Evolutionary conservation across 805 yeast species (phyloP).

Genomic region (Candida suzukii): DNA sequence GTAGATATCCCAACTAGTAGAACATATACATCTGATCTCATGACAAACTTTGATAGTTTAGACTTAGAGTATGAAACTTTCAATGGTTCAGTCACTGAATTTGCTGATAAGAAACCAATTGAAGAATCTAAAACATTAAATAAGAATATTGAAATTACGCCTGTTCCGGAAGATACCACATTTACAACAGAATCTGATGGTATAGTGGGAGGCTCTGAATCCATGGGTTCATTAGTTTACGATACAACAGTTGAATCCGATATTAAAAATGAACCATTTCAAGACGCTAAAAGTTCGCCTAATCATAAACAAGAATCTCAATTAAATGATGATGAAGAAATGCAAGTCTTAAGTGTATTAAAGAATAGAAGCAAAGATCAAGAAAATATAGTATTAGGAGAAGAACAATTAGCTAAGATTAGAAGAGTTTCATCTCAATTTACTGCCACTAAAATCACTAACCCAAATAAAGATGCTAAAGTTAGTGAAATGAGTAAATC

Average conservation of each 20-base stretch:
- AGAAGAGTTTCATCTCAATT: conserved; percentile 20
- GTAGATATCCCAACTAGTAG: conserved; percentile 6
- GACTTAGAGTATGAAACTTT: conserved; percentile 26
- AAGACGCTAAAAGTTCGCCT: too few species aligned
- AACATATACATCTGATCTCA: conserved; percentile 15
- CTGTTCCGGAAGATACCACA: neutral
- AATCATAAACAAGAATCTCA: neutral
- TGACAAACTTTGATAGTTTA: conserved; percentile 17
- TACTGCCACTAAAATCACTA: conserved; percentile 13
- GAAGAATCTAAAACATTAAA: neutral
- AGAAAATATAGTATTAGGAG: conserved; percentile 7
- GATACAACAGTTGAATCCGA: conserved; percentile 18
- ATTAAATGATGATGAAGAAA: neutral
- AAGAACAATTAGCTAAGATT: conserved; percentile 10
- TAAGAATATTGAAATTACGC: neutral
- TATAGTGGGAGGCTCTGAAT: conserved; percentile 1
- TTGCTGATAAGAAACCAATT: conserved; percentile 14
- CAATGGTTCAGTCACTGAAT: conserved; percentile 23
- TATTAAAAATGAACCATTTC: conserved; percentile 6
- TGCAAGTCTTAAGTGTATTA: conserved; percentile 9
- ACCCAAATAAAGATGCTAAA: conserved; percentile 8
- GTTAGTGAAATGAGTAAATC: conserved; percentile 11
- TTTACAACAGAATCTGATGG: neutral
- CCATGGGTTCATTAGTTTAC: conserved; percentile 12
- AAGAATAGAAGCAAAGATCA: conserved; percentile 12